These are phyloP conservation scores for Hanseniaspora pseudoguilliermondii DNA, from an alignment of 805 yeast species.

Conservation along the genomic window DNA sequence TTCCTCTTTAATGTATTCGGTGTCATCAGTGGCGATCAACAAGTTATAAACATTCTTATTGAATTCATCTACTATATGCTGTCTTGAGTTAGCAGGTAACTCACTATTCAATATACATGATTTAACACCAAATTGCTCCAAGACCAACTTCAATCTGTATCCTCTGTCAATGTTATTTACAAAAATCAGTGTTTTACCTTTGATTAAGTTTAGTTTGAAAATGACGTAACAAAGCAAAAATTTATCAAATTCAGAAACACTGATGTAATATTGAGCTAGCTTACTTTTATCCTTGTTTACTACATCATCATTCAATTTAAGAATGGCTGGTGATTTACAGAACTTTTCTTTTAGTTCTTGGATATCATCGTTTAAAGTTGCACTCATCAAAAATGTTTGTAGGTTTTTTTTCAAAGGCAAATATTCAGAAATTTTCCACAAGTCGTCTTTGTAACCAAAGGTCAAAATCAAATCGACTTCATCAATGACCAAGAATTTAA, in stretches of 20 bases:
- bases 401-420: conserved; percentile 62
- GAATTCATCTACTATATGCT: conserved; percentile 90
- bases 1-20: conserved; percentile 43
- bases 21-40: conserved; percentile 90
- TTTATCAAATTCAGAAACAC: conserved; percentile 79
- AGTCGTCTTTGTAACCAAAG: conserved; percentile 83
- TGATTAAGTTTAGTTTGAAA: conserved; percentile 72
- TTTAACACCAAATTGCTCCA: conserved; percentile 88
- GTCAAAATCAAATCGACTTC: conserved; percentile 87
- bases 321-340: conserved; percentile 70
- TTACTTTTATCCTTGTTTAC: conserved; percentile 40
- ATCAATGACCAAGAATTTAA: conserved; percentile 72
- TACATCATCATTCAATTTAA: conserved; percentile 64
- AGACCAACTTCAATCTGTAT: conserved; percentile 74
- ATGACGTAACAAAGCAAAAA: conserved; percentile 83
- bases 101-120: conserved; percentile 85
- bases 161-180: conserved; percentile 94
- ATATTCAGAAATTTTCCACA: conserved; percentile 47
- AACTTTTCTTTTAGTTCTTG: conserved; percentile 60
- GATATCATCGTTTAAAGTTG: conserved; percentile 81
- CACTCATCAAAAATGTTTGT: conserved; percentile 92
- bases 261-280: conserved; percentile 74
- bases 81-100: conserved; percentile 79
- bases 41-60: conserved; percentile 78
- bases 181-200: conserved; percentile 81